phyloP scores from a whole-genome alignment of 2,329 filamentous ascomycete genomes.

The Stachybotrys chlorohalonatus region DNA sequence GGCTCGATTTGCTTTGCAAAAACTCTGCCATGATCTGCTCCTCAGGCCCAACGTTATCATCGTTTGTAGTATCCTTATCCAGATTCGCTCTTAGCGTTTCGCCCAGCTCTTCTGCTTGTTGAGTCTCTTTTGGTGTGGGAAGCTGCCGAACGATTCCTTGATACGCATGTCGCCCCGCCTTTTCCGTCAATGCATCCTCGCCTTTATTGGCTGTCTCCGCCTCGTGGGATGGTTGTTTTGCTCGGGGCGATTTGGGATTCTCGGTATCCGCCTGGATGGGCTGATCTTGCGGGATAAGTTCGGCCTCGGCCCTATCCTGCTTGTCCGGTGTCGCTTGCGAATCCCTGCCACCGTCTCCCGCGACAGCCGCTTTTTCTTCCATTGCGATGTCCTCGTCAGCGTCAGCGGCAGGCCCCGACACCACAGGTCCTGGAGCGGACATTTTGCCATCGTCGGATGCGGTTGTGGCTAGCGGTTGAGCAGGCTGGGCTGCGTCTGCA shows the following conservation, averaged over 20 bases:
- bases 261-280: background rate
- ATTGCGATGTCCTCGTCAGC: too few species aligned
- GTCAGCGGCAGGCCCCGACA: too few species aligned
- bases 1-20: slow-evolving; percentile 12
- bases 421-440: too few species aligned
- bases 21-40: slow-evolving; percentile 20
- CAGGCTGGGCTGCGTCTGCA: too few species aligned
- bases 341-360: too few species aligned
- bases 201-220: background rate
- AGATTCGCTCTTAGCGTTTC: background rate
- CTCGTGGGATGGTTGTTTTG: background rate
- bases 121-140: slow-evolving; percentile 11
- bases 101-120: background rate
- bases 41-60: slow-evolving; percentile 8
- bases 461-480: too few species aligned
- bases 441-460: too few species aligned
- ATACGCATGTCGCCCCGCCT: background rate
- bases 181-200: background rate
- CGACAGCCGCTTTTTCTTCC: too few species aligned
- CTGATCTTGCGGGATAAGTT: background rate
- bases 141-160: background rate
- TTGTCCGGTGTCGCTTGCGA: background rate
- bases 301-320: background rate
- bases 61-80: background rate
- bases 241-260: background rate